Base-by-base conservation (phyloP, 2,329 filamentous ascomycete genomes). In the Penicillium sp. region DNA sequence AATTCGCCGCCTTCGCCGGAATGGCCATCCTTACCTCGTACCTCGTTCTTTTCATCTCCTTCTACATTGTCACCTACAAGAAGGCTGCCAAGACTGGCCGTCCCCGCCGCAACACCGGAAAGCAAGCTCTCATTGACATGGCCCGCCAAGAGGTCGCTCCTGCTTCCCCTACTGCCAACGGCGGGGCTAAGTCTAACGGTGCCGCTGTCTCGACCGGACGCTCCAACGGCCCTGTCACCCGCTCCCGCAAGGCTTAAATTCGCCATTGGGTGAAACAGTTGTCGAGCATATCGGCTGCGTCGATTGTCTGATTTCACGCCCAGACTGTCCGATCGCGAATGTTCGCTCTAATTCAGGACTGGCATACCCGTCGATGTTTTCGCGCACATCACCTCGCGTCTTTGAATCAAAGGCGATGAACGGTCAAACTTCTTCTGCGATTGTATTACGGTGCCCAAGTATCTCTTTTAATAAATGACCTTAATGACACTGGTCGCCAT, bases 11-110 rank as follows among this genome's bases (percentile, higher is more conserved):
- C 49, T 92, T 97, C 74, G 86, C 93, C 63, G 94, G 94, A 71
- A 96, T 97, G 71, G 91, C 85, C 69, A 96, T 97, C 73, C 85
- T 99, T 76, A 93, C 88, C 82, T 96, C 92, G 35, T 99, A 98
- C 87, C 88, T 99, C 63, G 86, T 98, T 67, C 91, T 99, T 70
- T 99, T 99, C 88, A 97, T 99, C 82, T 94, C 91, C 56, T 99
- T 99, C 89, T 99, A 98, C 86, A 86, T 96, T 71, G 93, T 93
- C 69, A 99, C 94, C 65, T 99, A 99, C 78, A 87, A 87, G 76
- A 94, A 93, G 85, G 87, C 85, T 44, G 69, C 69, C 65, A 78
- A 80, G 70, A 68, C 73, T 45, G 76, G 78, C 58, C 77, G 80
- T 38, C 79, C 76, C 62, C 79, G 76, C 66, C 75, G 78, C 70